These are phyloP conservation scores for Colletotrichum orbiculare DNA, from an alignment of 2,329 filamentous ascomycete genomes.

Conservation along the genomic window DNA sequence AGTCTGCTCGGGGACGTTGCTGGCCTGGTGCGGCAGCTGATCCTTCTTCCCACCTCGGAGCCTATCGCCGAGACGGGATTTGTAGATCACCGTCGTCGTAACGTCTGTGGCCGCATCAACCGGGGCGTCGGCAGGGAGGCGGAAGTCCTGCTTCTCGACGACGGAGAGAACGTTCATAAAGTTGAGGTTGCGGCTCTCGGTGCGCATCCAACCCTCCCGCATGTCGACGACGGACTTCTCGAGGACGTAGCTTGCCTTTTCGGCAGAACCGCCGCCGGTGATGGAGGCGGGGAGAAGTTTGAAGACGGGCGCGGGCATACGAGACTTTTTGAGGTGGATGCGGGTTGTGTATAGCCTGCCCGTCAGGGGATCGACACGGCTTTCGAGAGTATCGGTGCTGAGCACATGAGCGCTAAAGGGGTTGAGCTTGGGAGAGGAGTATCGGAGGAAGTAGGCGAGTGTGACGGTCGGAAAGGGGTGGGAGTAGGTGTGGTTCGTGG, in stretches of 20 bases:
- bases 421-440: slow-evolving; percentile 77
- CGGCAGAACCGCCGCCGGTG: slow-evolving; percentile 69
- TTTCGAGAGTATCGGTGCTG: slow-evolving; percentile 84
- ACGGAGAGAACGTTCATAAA: slow-evolving; percentile 85
- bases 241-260: slow-evolving; percentile 82
- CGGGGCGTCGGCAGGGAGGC: slow-evolving; percentile 50
- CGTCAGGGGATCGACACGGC: slow-evolving; percentile 76
- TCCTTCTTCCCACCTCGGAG: slow-evolving; percentile 64
- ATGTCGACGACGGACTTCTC: slow-evolving; percentile 84
- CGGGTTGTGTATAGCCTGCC: slow-evolving; percentile 82
- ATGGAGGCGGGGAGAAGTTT: slow-evolving; percentile 79
- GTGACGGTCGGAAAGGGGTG: slow-evolving; percentile 88
- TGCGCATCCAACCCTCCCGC: slow-evolving; percentile 84
- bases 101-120: slow-evolving; percentile 68
- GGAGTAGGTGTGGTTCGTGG: slow-evolving; percentile 77
- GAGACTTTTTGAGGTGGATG: slow-evolving; percentile 84
- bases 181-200: slow-evolving; percentile 83
- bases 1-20: slow-evolving; percentile 50
- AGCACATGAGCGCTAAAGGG: slow-evolving; percentile 85
- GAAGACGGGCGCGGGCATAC: slow-evolving; percentile 78
- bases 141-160: slow-evolving; percentile 79
- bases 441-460: slow-evolving; percentile 89
- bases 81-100: slow-evolving; percentile 78
- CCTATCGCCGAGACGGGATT: slow-evolving; percentile 77
- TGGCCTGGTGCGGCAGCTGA: slow-evolving; percentile 48